Conservation (phyloP, 495 filamentous ascomycete genomes). For the Rostrohypoxylon terebratum region DNA sequence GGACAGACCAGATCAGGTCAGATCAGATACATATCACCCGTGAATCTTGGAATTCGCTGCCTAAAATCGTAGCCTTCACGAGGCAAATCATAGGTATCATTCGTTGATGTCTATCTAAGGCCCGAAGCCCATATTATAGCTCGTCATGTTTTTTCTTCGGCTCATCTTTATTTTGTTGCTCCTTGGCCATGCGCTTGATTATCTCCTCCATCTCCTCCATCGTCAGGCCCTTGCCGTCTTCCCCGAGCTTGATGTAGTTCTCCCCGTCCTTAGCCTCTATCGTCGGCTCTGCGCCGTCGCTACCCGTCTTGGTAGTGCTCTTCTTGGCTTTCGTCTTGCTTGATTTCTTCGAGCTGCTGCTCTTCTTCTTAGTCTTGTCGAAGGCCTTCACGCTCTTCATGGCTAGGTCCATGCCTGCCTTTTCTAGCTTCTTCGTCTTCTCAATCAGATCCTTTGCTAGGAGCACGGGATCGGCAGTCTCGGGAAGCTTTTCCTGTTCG, state of each 20-base stretch:
- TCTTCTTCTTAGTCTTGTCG: conserved; percentile 65
- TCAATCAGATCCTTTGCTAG: conserved; percentile 72
- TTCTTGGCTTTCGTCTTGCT: conserved; percentile 58
- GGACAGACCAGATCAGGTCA: neutral
- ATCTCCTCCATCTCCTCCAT: conserved; percentile 63
- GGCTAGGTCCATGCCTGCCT: conserved; percentile 74
- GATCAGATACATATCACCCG: neutral
- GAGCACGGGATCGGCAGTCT: conserved; percentile 77
- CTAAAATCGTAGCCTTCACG: neutral
- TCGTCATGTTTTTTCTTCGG: conserved; percentile 60
- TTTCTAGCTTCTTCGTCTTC: conserved; percentile 71
- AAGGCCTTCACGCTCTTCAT: conserved; percentile 76
- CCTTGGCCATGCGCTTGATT: conserved; percentile 58
- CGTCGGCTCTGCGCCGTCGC: conserved; percentile 51
- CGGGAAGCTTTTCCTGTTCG: conserved; percentile 73
- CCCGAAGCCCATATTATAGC: conserved; percentile 54
- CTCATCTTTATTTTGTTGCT: conserved; percentile 54
- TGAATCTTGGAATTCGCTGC: neutral
- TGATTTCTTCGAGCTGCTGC: conserved; percentile 62
- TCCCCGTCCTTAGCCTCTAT: conserved; percentile 48
- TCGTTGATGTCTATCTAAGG: conserved; percentile 39
- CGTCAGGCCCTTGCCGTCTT: conserved; percentile 56
- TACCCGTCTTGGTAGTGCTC: conserved; percentile 56
- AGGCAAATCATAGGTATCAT: conserved; percentile 39
- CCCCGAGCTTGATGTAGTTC: conserved; percentile 50